These are phyloP conservation scores for Artemisia annua DNA, from an alignment of 129 eudicot genomes.

Conservation along the genomic window DNA sequence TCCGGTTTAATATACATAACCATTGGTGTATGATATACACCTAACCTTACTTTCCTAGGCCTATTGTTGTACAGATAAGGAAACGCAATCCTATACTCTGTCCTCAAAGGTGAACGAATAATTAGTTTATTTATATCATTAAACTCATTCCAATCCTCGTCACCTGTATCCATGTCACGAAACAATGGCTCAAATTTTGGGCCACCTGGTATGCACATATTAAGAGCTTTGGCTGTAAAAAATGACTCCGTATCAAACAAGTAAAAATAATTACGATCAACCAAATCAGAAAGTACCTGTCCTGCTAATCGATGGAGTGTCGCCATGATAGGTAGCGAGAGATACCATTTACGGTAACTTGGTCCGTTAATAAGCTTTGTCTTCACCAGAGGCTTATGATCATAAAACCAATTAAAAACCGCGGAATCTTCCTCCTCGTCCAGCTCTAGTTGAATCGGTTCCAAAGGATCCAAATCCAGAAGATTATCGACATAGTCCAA, in stretches of 20 bases:
- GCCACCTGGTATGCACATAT: slow-evolving; percentile 99
- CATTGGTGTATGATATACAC: too few relatives aligned
- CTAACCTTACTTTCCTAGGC: too few relatives aligned
- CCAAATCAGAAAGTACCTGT: slow-evolving; percentile 83
- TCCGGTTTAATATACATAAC: too few relatives aligned
- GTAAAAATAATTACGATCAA: slow-evolving; percentile 90
- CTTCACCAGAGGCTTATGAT: slow-evolving; percentile 89
- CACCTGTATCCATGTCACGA: slow-evolving; percentile 99
- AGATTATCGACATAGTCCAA: slow-evolving; percentile 95
- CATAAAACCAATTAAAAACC: slow-evolving; percentile 58
- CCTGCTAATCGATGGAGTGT: slow-evolving; percentile 96
- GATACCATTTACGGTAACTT: slow-evolving; percentile 93
- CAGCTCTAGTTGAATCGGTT: slow-evolving; percentile 88
- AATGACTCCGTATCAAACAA: slow-evolving; percentile 96
- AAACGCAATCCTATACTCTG: too few relatives aligned
- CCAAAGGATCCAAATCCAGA: slow-evolving; percentile 90
- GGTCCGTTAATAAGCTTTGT: slow-evolving; percentile 98
- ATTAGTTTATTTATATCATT: slow-evolving; percentile 93
- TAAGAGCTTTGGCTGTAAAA: slow-evolving; percentile 94
- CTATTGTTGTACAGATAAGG: too few relatives aligned
- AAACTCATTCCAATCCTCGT: slow-evolving; percentile 98
- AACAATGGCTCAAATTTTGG: slow-evolving; percentile 96
- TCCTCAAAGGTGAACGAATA: slow-evolving; percentile 84
- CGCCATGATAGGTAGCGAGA: slow-evolving; percentile 97
- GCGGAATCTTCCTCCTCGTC: slow-evolving; percentile 99